Evolutionary conservation across 1,139 yeast species (phyloP).

Genomic region (Suhomyces ambrosiae): DNA sequence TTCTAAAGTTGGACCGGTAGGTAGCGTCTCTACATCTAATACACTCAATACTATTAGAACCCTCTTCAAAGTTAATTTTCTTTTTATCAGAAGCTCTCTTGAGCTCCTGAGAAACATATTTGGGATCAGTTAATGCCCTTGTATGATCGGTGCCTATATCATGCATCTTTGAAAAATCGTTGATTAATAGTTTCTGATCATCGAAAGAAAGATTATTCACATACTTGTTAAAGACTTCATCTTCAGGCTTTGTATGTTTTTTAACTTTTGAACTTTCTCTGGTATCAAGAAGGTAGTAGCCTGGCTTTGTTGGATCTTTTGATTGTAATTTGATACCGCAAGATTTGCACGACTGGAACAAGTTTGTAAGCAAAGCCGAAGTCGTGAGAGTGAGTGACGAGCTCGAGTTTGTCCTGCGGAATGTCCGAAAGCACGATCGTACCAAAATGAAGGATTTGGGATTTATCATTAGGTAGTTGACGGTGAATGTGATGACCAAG

Average conservation of each 20-base stretch:
- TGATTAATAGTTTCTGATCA: conserved; percentile 31
- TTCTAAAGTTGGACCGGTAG: conserved; percentile 36
- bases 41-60: conserved; percentile 36
- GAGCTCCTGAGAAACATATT: conserved; percentile 7
- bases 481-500: neutral
- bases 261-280: conserved; percentile 6
- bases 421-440: neutral
- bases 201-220: conserved; percentile 23
- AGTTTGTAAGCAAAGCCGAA: conserved; percentile 17
- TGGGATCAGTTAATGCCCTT: conserved; percentile 9
- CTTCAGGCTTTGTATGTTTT: conserved; percentile 20
- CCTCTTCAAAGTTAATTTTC: conserved; percentile 8
- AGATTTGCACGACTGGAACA: conserved; percentile 29
- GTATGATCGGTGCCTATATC: conserved; percentile 6
- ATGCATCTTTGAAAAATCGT: conserved; percentile 13
- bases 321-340: conserved; percentile 60
- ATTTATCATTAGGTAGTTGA: conserved; percentile 1
- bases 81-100: conserved; percentile 4
- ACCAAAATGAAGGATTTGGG: conserved; percentile 1
- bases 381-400: conserved; percentile 11
- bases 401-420: conserved; percentile 3
- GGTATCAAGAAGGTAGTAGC: conserved; percentile 38
- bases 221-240: conserved; percentile 26
- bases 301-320: conserved; percentile 34
- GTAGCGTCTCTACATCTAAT: conserved; percentile 57